Evolutionary conservation across 2,329 filamentous ascomycete genomes (phyloP), one percentile per base, ranked within the genome.

Genomic region (Penicillium sp.): DNA sequence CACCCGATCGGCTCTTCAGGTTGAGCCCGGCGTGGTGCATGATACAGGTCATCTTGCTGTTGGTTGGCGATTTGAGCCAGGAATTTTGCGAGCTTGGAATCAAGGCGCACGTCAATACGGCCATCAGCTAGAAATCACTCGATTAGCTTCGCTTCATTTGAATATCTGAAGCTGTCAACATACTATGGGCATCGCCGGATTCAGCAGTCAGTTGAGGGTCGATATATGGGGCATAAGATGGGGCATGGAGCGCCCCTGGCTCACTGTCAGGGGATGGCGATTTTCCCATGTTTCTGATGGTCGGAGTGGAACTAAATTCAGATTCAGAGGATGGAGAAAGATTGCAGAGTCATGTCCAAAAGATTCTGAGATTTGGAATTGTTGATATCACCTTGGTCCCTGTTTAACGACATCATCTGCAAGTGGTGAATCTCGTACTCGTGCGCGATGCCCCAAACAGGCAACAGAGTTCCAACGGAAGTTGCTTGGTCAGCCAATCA

Each of bases 71-170:
- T 68, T 42, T 66, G 50, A 37, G 67, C 70, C 12, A 72, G 59
- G 17, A 65, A 64, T 62, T 60, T 70, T 8, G 70, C 68, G 30
- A 72, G 50, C 24, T 56, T 67, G 24, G 70, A 72, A 0, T 72
- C 67, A 1, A 72, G 62, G 15, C 70, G 69, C 28, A 72, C 59
- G 24, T 71, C 50, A 26, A 72, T 64, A 24, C 70, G 68, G 7
- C 70, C 70, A 42, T 71, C 59, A 6, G 50, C 69, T 72, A 26
- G 6, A 22, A 3, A 26, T 15, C 2, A n/a, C 17, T 44, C 40
- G 3, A 53, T 40, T 54, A 45, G 45, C 17, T 54, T 22, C 12
- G 38, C 17, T 12, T 54, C 35, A 13, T 15, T 22, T 13, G 26
- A 3, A 2, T 30, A 33, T 45, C n/a, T 15, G 24, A 15, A 50